Evolutionary conservation across 164 flowering plant genomes (phyloP).

Genomic region (Euptelea pleiosperma): DNA sequence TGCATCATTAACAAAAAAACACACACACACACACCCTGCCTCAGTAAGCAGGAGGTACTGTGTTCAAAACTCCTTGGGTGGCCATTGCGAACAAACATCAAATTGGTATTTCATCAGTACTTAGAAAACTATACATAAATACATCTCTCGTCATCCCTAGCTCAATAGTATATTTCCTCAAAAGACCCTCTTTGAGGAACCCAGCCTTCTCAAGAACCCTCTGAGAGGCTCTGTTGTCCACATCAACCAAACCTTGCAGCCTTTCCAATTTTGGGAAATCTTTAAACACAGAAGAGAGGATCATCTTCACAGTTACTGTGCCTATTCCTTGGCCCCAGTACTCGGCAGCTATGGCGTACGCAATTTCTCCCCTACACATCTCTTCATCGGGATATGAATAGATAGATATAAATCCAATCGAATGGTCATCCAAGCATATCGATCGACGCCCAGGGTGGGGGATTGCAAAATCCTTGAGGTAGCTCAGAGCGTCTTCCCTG

Average conservation of each 20-base stretch:
- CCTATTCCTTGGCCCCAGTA: slow-evolving; percentile 40
- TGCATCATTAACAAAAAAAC: no score
- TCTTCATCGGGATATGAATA: slow-evolving; percentile 19
- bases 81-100: no score
- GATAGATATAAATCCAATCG: slow-evolving; percentile 36
- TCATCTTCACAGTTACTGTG: slow-evolving; percentile 32
- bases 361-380: slow-evolving; percentile 26
- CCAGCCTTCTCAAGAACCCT: slow-evolving; percentile 50
- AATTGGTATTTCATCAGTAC: neutral
- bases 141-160: slow-evolving; percentile 32
- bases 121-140: slow-evolving; percentile 22
- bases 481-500: slow-evolving; percentile 25
- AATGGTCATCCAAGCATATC: slow-evolving; percentile 32
- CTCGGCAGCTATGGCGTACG: slow-evolving; percentile 27
- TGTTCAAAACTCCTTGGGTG: no score
- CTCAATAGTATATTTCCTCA: slow-evolving; percentile 31
- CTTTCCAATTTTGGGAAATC: slow-evolving; percentile 31
- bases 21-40: no score
- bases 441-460: slow-evolving; percentile 34
- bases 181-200: slow-evolving; percentile 37
- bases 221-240: slow-evolving; percentile 36
- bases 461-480: slow-evolving; percentile 18
- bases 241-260: slow-evolving; percentile 32
- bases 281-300: slow-evolving; percentile 25
- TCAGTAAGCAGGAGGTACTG: no score